Base-by-base conservation (phyloP, 306 rosid species). In the Gynostemma pentaphyllum region DNA sequence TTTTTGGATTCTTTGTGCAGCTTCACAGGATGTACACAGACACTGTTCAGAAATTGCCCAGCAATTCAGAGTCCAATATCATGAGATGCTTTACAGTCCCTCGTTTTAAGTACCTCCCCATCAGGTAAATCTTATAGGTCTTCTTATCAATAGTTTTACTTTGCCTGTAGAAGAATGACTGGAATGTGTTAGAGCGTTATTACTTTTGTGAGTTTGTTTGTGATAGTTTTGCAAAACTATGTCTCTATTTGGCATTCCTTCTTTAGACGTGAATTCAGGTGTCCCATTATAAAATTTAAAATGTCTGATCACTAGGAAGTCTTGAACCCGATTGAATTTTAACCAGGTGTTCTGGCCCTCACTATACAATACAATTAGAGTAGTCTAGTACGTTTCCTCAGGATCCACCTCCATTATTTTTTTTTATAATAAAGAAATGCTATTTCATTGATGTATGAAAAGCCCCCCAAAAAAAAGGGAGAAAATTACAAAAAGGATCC, bases 81-180 rank as follows among this genome's bases (percentile, higher is more conserved):
- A 81, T 92, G 88, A 84, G 99, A 83, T 92, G 99, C 74, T 81
- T 94, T 73, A 78, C 88, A 21, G 90, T 92, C 67, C 97, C 99
- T 71, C 96, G 99, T 67, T 92, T 92, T 74, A 92, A 92, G 70
- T 92, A 88, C 80, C 97, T 92, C 49, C 99, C 99, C 73, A 92
- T 92, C 85, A 92, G 99, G 99, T 88, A 71, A 66, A 77, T 71
- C 62, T 67, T 72, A 32, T 64, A 18, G 12, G 32, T 13, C 65
- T 1, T 54, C 59, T 52, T 15, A 14, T 19, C 16, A 36, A 12
- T 34, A 34, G 44, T 11, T 37, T 22, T 37, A 36, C 64, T 5
- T 13, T 0, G 32, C 29, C 65, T 2, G 65, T 27, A 36, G 47
- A 59, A 59, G 30, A 60, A 19, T 13, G 4, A 26, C 23, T 40